Evolutionary conservation across 2,329 filamentous ascomycete genomes (phyloP), one percentile per base, ranked within the genome.

Genomic region (Talaromyces rugulosus): DNA sequence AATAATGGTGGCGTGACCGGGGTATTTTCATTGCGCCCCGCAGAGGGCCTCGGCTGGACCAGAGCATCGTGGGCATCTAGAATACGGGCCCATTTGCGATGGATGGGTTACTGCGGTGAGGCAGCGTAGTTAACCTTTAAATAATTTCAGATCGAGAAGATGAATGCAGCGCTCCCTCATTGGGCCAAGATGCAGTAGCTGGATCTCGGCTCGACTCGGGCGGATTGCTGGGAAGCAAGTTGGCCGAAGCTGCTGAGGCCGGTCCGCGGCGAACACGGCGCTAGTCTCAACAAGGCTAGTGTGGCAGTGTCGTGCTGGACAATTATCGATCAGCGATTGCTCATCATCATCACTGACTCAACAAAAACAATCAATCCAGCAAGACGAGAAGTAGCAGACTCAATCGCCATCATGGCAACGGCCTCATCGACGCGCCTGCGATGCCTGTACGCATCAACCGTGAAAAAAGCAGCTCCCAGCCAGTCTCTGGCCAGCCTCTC

Each of bases 361-460:
- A 7, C 16, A 23, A 23, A 1, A 23, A 23, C 2, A 23, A 23
- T 23, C 23, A 23, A 23, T 23, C 23, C 23, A 23, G 23, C 23
- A 23, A 23, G 23, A 23, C 23, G 23, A 23, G 23, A 23, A 23
- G 23, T 1, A n/a, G 23, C 27, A 31, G 12, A 30, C 27, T 23
- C 40, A 58, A 27, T 27, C 23, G 31, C 33, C 7, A 62, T 62
- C 65, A 71, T 56, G 60, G 76, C 76, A 74, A 71, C 74, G 63
- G 67, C 68, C 55, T 71, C 74, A 40, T 68, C 72, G 59, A 69
- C 65, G 60, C 68, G 68, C 30, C 65, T 77, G 55, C 70, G 74
- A 62, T 68, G 67, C 55, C 60, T 77, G 28, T 72, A 68, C 59
- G 68, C 69, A 31, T 71, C 72, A 27, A 64, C 51, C 34, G 56